These are phyloP conservation scores for Rhynchosporium graminicola DNA, from an alignment of 2,329 filamentous ascomycete genomes.

Conservation along the genomic window DNA sequence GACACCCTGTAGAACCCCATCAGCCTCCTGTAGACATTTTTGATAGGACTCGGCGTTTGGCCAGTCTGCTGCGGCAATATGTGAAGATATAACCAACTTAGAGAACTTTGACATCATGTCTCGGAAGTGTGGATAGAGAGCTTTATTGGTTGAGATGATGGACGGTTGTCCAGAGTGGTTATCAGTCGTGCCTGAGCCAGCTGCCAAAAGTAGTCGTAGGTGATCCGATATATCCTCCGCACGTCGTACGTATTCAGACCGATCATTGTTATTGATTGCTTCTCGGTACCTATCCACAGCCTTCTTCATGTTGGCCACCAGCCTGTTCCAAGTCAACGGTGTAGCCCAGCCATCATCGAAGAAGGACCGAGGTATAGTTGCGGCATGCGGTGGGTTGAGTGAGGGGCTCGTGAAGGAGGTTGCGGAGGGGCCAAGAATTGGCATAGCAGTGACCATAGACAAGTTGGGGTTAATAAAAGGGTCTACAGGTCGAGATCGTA, in stretches of 20 bases:
- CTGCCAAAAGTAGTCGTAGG: constrained; percentile 86
- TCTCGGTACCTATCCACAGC: constrained; percentile 89
- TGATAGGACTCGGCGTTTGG: constrained; percentile 90
- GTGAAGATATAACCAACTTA: constrained; percentile 96
- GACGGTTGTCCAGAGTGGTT: constrained; percentile 98
- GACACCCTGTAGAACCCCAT: constrained; percentile 89
- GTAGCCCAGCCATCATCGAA: constrained; percentile 85
- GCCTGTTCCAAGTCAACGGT: constrained; percentile 82
- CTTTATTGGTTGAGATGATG: constrained; percentile 98
- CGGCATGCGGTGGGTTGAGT: constrained; percentile 40
- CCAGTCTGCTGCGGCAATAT: constrained; percentile 96
- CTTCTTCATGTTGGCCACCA: constrained; percentile 90
- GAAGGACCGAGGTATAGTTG: constrained; percentile 75
- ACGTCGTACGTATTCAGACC: constrained; percentile 86
- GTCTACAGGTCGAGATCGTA: constrained; percentile 56
- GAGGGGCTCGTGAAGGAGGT: constrained; percentile 60
- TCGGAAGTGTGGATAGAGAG: constrained; percentile 92
- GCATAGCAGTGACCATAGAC: constrained; percentile 51
- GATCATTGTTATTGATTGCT: constrained; percentile 78
- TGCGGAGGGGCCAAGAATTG: constrained; percentile 37
- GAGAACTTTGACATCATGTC: constrained; percentile 99
- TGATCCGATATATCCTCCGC: constrained; percentile 99
- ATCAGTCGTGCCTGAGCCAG: constrained; percentile 94
- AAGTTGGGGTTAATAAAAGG: constrained; percentile 53
- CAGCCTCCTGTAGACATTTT: constrained; percentile 96